Base-by-base conservation (phyloP, 306 rosid species). In the Cicer pinnatifidum region DNA sequence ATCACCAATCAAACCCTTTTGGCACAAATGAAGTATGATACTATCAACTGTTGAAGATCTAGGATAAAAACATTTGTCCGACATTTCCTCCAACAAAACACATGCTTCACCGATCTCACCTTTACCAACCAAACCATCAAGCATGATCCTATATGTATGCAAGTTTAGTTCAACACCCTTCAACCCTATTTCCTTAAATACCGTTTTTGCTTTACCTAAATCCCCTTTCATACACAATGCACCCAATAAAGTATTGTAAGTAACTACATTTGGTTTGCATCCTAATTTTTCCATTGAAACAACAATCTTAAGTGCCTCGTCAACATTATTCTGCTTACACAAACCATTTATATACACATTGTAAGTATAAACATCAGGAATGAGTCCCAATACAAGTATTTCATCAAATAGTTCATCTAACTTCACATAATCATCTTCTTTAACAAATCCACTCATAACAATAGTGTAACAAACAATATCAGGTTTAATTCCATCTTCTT, bases 381-480 rank as follows among this genome's bases (percentile, higher is more conserved):
- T 62, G 41, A 89, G 83, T 40, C 98, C 96, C 41, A 84, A 82
- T 8, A 93, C 85, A 67, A 91, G 87, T 84, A 91, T 71, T 79
- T 93, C 96, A 77, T 93, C 93, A 43, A 91, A 89, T 73, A 89
- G 76, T 67, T 85, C 81, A 69, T 85, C 91, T 11, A 89, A 86
- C 62, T 61, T 84, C 62, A 10, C 69, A 66, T 75, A 85, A 45
- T 85, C 77, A 33, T 85, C 86, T 71, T 84, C 85, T 1, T 60
- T 78, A 6, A 88, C 80, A 59, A 89, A 40, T 1, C 86, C 89
- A 70, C 77, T 78, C 59, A 93, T 82, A 77, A 86, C 89, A 92
- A 86, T 86, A 15, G 93, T 93, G 76, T 91, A 93, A 60, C 89
- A 88, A 72, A 91, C 88, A 78, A 88, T 72, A 56, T 89, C 92